Base-by-base conservation (phyloP, 495 filamentous ascomycete genomes). In the Hamigera avellanea region DNA sequence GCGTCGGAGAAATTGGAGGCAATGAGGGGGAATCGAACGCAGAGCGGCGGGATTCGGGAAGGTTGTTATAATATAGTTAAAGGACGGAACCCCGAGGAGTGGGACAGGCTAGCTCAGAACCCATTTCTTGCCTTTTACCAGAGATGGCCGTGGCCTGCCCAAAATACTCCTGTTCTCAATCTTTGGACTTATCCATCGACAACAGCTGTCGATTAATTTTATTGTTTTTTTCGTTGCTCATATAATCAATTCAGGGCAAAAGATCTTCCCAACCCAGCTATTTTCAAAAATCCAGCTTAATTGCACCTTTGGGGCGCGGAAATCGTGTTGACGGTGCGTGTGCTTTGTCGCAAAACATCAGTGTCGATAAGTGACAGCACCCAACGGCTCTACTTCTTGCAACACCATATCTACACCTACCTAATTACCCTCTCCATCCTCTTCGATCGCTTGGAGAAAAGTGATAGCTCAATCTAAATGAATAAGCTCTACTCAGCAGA, bases 51-150 rank as follows among this genome's bases (percentile, higher is more conserved):
- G 8, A 12, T 1, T 6, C 6, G n/a, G 26, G n/a, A 15, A 9
- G 9, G 12, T n/a, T 19, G n/a, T 19, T 54, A 54, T 37, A 33
- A 41, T 33, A 16, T 32, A 46, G 3, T 36, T 40, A 28, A 1
- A n/a, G 19, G 31, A 2, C 0, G 0, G 1, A 19, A 6, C 32
- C 33, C 34, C 37, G 58, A 61, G 65, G 66, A 66, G 63, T 64
- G 64, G 54, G 65, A 68, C 62, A 64, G 53, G 42, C 61, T 70
- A 68, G 61, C 55, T 49, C 64, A 69, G 72, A 70, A 76, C 69
- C 63, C 67, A 72, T 70, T 70, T 72, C 73, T 76, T 76, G 72
- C 72, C 72, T 76, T 76, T 76, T 76, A 76, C 72, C 72, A 76
- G 73, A 75, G 63, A 71, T 71, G 67, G 63, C 72, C 70, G 72